phyloP scores from a whole-genome alignment of 2,329 filamentous ascomycete genomes.

The Aspergillus calidoustus region DNA sequence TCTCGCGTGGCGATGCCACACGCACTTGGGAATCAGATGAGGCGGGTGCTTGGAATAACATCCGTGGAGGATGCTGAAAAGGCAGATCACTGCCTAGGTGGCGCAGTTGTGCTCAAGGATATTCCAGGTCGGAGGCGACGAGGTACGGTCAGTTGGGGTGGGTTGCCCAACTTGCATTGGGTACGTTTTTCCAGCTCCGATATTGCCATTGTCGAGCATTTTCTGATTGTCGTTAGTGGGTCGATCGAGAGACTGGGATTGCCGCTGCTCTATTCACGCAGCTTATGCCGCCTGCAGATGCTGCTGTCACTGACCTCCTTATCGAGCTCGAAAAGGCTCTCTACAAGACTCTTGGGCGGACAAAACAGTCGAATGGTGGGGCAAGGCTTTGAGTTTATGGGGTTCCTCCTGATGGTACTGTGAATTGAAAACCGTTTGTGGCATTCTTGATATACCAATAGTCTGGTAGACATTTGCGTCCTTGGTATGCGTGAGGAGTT shows the following conservation, averaged over 20 bases:
- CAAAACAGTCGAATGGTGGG: no score
- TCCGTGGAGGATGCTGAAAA: no score
- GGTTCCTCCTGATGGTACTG: no score
- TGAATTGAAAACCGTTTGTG: no score
- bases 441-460: no score
- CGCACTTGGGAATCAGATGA: neutral
- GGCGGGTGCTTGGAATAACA: neutral
- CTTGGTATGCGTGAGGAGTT: no score
- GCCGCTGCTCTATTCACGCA: slow-evolving; percentile 2
- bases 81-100: neutral
- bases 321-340: neutral
- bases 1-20: neutral
- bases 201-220: neutral
- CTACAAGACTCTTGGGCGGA: neutral
- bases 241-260: neutral
- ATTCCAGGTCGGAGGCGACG: neutral
- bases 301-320: neutral
- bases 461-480: no score
- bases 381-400: no score
- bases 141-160: neutral
- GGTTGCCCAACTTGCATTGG: slow-evolving; percentile 4
- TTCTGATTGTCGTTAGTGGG: neutral
- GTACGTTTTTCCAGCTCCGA: neutral
- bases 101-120: neutral
- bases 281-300: slow-evolving; percentile 3